Base-by-base conservation (phyloP, 2,329 filamentous ascomycete genomes). In the Aspergillus hortae region DNA sequence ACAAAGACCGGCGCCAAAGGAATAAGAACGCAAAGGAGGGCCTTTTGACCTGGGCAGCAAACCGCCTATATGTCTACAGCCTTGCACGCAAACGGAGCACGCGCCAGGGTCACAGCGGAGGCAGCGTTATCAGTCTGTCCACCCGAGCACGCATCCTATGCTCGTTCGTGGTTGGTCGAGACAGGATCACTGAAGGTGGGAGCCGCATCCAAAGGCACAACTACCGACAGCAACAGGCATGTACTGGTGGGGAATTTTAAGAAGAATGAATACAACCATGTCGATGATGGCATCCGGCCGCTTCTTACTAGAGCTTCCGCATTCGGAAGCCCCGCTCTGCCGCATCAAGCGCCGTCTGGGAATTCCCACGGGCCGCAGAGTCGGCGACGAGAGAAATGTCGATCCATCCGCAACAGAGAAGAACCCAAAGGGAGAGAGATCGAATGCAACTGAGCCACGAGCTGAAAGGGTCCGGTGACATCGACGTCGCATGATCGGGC, bases 61-160 rank as follows among this genome's bases (percentile, higher is more conserved):
- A 54, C 36, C 46, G 51, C 49, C 40, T 43, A 40, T 27, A 52
- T 43, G 59, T 35, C 33, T 49, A 47, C 44, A 21, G 42, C 41
- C 49, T 60, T 51, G 56, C 52, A 62, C 56, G 60, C 58, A 62
- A 63, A 61, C 60, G 60, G 60, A 53, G 54, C 59, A 58, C 60
- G 58, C 60, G 68, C 60, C 58, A 57, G 54, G 61, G 59, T 67
- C 65, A 68, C 58, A 60, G 54, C 51, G 56, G 48, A 47, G 54
- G 19, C 46, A 48, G 63, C 65, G 59, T 54, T 64, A 65, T 69
- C 65, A 68, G 60, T 49, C 65, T 68, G 66, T 66, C 63, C 64
- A 64, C 59, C 46, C 48, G 40, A 32, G 44, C 50, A 15, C 12
- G 19, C 15, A 25, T 23, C 10, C 43, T 25, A n/a, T 21, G 30